Evolutionary conservation across 2,329 filamentous ascomycete species (phyloP).

Genomic region (Sporothrix brasiliensis): DNA sequence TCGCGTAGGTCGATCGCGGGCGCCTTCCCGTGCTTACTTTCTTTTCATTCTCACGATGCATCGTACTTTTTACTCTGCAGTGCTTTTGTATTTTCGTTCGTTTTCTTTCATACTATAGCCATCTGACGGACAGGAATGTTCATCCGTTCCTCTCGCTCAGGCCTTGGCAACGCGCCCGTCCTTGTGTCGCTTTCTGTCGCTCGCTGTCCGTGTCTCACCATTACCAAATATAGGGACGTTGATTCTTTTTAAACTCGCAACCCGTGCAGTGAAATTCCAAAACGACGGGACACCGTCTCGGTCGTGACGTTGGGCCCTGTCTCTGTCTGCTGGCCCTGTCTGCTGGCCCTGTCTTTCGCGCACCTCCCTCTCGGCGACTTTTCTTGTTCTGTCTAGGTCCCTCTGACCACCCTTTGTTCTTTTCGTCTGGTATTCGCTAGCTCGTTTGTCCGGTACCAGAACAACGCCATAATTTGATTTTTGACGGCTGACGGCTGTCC

Average conservation of each 20-base stretch:
- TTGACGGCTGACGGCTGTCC: not conserved
- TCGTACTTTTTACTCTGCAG: no score
- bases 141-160: not conserved
- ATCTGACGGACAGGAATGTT: slow-evolving; percentile 1
- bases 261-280: no score
- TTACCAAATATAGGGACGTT: no score
- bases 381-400: not conserved
- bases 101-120: not conserved
- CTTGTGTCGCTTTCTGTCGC: not conserved
- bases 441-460: slow-evolving; percentile 15
- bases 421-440: no score
- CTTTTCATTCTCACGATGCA: no score
- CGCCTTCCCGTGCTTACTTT: no score
- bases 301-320: no score
- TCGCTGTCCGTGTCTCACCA: not conserved
- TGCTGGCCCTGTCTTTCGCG: no score
- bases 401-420: not conserved
- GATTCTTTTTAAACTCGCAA: no score
- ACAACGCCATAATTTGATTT: not conserved
- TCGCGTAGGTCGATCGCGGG: no score
- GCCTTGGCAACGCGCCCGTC: not conserved
- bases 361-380: slow-evolving; percentile 12
- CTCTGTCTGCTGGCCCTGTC: not conserved
- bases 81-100: not conserved
- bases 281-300: no score